Conservation (phyloP, 139 green algal species). For the Micractinium sp. region DNA sequence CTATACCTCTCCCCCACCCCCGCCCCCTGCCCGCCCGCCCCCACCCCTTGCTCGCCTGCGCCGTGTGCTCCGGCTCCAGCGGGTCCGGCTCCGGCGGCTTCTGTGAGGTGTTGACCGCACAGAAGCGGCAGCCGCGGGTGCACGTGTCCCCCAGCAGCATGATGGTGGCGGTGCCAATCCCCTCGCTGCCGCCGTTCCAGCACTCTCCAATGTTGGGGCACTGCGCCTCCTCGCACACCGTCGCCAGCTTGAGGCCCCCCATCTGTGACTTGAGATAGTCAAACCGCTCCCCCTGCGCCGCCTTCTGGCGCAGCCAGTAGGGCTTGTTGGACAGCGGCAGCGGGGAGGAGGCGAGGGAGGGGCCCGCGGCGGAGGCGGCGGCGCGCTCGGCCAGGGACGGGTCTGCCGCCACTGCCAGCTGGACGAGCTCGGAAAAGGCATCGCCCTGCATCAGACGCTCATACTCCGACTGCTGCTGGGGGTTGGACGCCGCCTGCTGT, state of each 20-base stretch:
- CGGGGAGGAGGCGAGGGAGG: neutral
- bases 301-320: conserved; percentile 93
- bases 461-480: conserved; percentile 28
- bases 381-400: conserved; percentile 64
- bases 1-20: no score
- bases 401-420: conserved; percentile 79
- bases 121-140: conserved; percentile 92
- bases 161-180: conserved; percentile 91
- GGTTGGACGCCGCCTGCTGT: neutral
- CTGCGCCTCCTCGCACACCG: conserved; percentile 94
- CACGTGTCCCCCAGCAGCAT: conserved; percentile 95
- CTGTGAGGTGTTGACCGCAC: conserved; percentile 83
- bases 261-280: conserved; percentile 86
- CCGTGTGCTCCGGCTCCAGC: conserved; percentile 82
- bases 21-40: no score
- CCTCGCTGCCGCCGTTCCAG: conserved; percentile 80
- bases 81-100: conserved; percentile 75
- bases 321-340: conserved; percentile 77
- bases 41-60: conserved; percentile 36
- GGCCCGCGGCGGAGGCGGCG: conserved; percentile 13
- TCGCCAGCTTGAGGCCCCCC: conserved; percentile 94
- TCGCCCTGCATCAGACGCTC: conserved; percentile 49
- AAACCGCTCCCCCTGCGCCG: conserved; percentile 90
- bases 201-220: conserved; percentile 98
- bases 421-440: conserved; percentile 87